A percentile compares a stretch with the other conserved stretches of the same genome.
Conservation (phyloP, 768 basidiomycete species). For the Tricholoma matsutake region DNA sequence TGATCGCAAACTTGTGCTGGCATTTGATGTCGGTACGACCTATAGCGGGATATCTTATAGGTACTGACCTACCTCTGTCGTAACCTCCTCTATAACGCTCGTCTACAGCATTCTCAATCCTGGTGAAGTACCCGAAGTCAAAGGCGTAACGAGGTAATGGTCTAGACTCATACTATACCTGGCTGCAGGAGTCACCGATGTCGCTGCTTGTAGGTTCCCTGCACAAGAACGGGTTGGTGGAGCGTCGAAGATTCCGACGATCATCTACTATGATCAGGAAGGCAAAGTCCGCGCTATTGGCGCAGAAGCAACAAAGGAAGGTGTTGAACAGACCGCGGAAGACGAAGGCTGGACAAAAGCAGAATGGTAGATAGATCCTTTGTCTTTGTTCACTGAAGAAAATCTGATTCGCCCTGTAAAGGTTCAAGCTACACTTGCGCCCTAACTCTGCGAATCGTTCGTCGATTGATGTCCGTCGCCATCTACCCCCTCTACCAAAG, state of each 20-base stretch:
- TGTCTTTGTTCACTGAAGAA: background rate
- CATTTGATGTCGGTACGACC: slow-evolving; percentile 52
- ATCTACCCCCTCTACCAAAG: slow-evolving; percentile 39
- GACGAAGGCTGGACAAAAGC: slow-evolving; percentile 45
- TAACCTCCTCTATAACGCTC: background rate
- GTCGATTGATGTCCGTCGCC: slow-evolving; percentile 9
- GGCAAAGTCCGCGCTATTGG: slow-evolving; percentile 43
- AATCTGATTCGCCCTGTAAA: slow-evolving; percentile 1
- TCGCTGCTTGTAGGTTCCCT: slow-evolving; percentile 11
- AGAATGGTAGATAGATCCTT: slow-evolving; percentile 39
- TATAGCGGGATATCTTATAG: slow-evolving; percentile 48
- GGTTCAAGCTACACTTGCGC: slow-evolving; percentile 24
- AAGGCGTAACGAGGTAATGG: slow-evolving; percentile 36
- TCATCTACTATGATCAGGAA: slow-evolving; percentile 42
- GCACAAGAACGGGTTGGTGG: slow-evolving; percentile 42
- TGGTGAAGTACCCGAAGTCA: slow-evolving; percentile 32
- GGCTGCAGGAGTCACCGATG: background rate
- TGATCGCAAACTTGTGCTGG: slow-evolving; percentile 41
- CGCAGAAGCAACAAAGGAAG: slow-evolving; percentile 41
- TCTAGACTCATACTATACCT: background rate
- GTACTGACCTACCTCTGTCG: slow-evolving; percentile 7
- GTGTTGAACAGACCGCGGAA: slow-evolving; percentile 35
- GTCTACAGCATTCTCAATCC: slow-evolving; percentile 33
- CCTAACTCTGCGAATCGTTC: background rate
- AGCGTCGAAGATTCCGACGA: slow-evolving; percentile 43